Evolutionary conservation across 2,329 filamentous ascomycete genomes (phyloP).

Genomic region (Juglanconis oblonga): DNA sequence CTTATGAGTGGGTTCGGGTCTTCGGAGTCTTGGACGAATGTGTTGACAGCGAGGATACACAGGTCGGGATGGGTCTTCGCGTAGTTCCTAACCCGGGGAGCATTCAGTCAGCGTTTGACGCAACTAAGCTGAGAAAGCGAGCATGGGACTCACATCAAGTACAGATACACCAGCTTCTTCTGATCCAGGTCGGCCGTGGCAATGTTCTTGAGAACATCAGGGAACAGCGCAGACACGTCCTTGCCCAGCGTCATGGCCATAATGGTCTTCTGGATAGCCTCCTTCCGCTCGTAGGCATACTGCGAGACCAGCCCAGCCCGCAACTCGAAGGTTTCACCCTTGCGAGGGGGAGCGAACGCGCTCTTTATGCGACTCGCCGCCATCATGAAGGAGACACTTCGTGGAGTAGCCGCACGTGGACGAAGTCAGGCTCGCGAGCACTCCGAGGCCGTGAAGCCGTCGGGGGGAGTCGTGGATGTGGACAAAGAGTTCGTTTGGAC

Average conservation of each 20-base stretch:
- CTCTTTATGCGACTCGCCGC: constrained; percentile 94
- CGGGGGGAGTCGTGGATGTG: background rate
- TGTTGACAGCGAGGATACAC: constrained; percentile 98
- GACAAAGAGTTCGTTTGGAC: background rate
- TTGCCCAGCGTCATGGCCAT: constrained; percentile 99
- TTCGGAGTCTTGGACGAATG: constrained; percentile 98
- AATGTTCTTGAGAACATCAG: constrained; percentile 98
- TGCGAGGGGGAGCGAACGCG: constrained; percentile 87
- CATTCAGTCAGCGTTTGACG: no score
- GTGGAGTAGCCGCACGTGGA: constrained; percentile 5
- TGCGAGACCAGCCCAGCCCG: constrained; percentile 94
- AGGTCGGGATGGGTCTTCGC: constrained; percentile 98
- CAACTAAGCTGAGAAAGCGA: background rate
- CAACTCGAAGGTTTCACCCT: constrained; percentile 97
- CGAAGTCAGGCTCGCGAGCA: constrained; percentile 26
- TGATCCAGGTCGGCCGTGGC: constrained; percentile 92
- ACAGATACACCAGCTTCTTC: constrained; percentile 98
- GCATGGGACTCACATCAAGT: constrained; percentile 72
- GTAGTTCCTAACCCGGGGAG: no score
- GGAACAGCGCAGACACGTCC: constrained; percentile 95
- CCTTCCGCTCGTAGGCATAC: constrained; percentile 98
- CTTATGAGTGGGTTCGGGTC: constrained; percentile 95
- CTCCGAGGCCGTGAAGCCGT: constrained; percentile 8
- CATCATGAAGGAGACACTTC: constrained; percentile 51
- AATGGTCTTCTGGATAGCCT: constrained; percentile 99